Evolutionary conservation across 768 basidiomycete species (phyloP).

Genomic region (Boletus pseudopeckii): DNA sequence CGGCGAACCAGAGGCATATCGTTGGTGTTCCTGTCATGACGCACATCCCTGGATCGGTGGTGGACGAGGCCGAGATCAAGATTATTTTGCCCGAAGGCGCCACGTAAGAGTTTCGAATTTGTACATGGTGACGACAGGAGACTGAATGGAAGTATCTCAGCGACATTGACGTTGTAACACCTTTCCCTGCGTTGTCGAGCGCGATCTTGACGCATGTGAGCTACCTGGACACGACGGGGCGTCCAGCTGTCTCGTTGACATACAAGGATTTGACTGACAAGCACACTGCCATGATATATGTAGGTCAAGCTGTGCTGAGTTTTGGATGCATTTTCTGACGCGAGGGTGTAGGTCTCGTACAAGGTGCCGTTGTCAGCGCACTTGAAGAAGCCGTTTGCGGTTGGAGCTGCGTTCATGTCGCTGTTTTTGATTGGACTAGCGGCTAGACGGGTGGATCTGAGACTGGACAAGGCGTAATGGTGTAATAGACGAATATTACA

Average conservation of each 20-base stretch:
- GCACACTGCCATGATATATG: constrained; percentile 79
- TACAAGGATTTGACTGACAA: constrained; percentile 76
- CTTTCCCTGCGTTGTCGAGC: constrained; percentile 71
- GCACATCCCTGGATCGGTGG: constrained; percentile 70
- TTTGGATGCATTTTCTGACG: constrained; percentile 7
- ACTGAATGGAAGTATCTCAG: constrained; percentile 39
- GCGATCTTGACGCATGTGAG: constrained; percentile 67
- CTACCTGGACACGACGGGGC: constrained; percentile 90
- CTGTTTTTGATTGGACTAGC: constrained; percentile 53
- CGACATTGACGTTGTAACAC: constrained; percentile 69
- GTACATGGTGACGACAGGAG: not conserved
- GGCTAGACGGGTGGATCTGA: constrained; percentile 50
- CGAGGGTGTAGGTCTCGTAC: constrained; percentile 73
- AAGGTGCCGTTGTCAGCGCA: constrained; percentile 77
- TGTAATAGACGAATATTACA: not conserved
- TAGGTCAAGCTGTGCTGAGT: constrained; percentile 41
- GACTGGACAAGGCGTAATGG: constrained; percentile 40
- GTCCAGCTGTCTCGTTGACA: constrained; percentile 70
- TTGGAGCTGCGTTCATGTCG: constrained; percentile 64
- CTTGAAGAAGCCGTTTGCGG: constrained; percentile 80
- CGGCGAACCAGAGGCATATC: constrained; percentile 59
- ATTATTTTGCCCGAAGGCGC: constrained; percentile 95
- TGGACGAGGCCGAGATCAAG: constrained; percentile 74
- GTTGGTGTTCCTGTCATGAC: constrained; percentile 87
- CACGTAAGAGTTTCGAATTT: constrained; percentile 53